A percentile compares a stretch with the other conserved stretches of the same genome.
Evolutionary conservation across 768 basidiomycete genomes (phyloP).

Genomic region (Pisolithus albus): DNA sequence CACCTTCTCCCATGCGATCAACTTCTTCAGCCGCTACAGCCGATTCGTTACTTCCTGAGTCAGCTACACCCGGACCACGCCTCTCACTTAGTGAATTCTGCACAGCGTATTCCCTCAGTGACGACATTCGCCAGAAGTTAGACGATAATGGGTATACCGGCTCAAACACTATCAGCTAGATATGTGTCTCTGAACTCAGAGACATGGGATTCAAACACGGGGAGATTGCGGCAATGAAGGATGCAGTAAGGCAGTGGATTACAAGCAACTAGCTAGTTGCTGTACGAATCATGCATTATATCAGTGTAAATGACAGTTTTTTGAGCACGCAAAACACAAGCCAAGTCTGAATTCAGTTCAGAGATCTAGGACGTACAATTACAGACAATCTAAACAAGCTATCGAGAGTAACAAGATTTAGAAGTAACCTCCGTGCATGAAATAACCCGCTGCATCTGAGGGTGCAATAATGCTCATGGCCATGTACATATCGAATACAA

Average conservation of each 20-base stretch:
- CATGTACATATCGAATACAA: conserved; percentile 24
- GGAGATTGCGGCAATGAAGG: not conserved
- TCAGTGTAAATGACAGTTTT: too few relatives aligned
- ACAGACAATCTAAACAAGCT: too few relatives aligned
- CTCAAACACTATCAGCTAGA: not conserved
- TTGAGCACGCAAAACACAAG: too few relatives aligned
- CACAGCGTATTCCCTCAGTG: not conserved
- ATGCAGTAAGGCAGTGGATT: not conserved
- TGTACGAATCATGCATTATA: too few relatives aligned
- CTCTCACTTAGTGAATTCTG: not conserved
- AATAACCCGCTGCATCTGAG: conserved; percentile 25
- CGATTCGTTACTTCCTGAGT: not conserved
- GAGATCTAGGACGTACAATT: too few relatives aligned
- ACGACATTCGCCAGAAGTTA: not conserved
- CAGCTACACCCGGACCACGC: not conserved
- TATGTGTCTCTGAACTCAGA: not conserved
- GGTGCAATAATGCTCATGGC: conserved; percentile 22
- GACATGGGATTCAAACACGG: not conserved
- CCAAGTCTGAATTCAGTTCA: too few relatives aligned
- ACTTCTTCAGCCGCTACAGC: not conserved
- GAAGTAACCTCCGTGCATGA: conserved; percentile 13
- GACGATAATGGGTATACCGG: not conserved
- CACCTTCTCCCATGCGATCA: not conserved
- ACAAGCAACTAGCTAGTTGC: not conserved
- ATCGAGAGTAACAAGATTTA: not conserved